Base-by-base conservation (phyloP, 352 stramenopile species). In the Pythium insidiosum region DNA sequence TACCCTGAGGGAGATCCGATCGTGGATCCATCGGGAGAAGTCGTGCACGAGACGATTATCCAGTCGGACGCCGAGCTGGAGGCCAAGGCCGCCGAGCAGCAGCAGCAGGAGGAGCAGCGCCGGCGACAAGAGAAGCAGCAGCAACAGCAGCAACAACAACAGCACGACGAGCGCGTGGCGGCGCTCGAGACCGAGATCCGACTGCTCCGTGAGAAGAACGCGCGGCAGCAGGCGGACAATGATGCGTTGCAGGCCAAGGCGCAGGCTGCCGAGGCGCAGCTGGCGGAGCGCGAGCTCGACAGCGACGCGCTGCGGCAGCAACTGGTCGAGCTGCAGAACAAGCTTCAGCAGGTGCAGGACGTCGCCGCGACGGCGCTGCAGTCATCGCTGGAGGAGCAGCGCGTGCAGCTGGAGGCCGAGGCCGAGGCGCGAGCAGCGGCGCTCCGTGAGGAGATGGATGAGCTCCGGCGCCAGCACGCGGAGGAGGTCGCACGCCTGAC, bases 161-260 rank as follows among this genome's bases (percentile, higher is more conserved):
- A n/a, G n/a, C n/a, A n/a, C n/a, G n/a, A n/a, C n/a, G n/a, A n/a
- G n/a, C n/a, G n/a, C n/a, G n/a, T n/a, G n/a, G n/a, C n/a, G 1
- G 36, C 45, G 18, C 15, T 24, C 1, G 45, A 47, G 28, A 19
- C 35, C 12, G 38, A 47, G 22, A 38, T 25, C 38, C 30, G 26
- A 7, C 64, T 65, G 6, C 35, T 82, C 29, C 20, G 60, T 31
- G 39, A 69, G 36, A 58, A 73, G 46, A 84, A 77, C 29, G 57
- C 70, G 36, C 56, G 60, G 13, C 47, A 74, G 34, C 41, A 45
- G n/a, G 38, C 38, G 15, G 59, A 82, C 44, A 80, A 74, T 20
- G 55, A 66, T 11, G 39, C 49, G 30, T 34, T 85, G 39, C 36
- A 43, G 19, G 45, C 61, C 9, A 60, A 78, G 39, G 49, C 86